Evolutionary conservation across 345 rosid species (phyloP), one percentile per base, ranked within the genome.

Genomic region (Syzygium oleosum): DNA sequence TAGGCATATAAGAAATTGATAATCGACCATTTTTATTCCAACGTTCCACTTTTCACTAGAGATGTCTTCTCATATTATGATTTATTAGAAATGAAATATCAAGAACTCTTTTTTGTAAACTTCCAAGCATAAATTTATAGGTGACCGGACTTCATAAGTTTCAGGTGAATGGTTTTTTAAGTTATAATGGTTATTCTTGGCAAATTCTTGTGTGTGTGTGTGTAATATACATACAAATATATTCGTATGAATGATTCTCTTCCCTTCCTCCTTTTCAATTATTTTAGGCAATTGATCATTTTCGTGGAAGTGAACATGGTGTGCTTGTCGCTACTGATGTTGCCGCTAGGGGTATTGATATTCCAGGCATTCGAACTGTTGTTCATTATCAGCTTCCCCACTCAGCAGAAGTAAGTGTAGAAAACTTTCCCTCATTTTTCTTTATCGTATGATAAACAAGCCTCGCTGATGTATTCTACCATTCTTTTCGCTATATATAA

Each of bases 331-430:
- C 99, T 51, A 98, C 98, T 29, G 98, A 97, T 95, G 97, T 98
- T 91, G 99, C 97, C 63, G 99, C 99, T 84, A 95, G 99, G 92
- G 99, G 99, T 56, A 95, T 98, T 88, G 99, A 98, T 93, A 95
- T 98, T 88, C 97, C 97, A 85, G 96, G 95, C 92, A 95, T 98
- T 80, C 94, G 98, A 91, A 98, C 99, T 89, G 93, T 98, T 87
- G 90, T 98, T 91, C 99, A 96, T 92, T 98, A 97, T 92, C 99
- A 98, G 91, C 99, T 98, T 90, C 99, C 99, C 52, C 99, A 96
- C 94, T 93, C 99, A 21, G 97, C 99, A 46, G 98, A 95, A 90
- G 99, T 98, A 92, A 88, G 91, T 86, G 89, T 52, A 85, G 41
- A 52, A 53, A 51, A 53, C 52, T 73, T 59, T 52, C 19, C 27